These are phyloP conservation scores for Flaveria trinervia DNA, from an alignment of 129 eudicot species.

Conservation along the genomic window DNA sequence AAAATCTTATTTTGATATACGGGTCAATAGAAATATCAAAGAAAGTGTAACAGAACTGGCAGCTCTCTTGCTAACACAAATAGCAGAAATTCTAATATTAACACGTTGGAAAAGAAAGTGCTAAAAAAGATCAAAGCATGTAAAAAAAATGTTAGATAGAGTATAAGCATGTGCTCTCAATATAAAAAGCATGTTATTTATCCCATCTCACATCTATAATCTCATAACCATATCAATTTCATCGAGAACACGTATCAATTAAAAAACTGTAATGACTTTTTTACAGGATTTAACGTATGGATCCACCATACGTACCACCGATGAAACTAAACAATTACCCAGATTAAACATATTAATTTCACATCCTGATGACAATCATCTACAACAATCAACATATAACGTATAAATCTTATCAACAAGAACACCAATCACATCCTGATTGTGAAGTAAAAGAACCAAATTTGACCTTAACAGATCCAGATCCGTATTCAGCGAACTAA, in stretches of 20 bases:
- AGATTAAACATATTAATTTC: neutral
- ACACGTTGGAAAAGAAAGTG: neutral
- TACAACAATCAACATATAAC: constrained; percentile 10
- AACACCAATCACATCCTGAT: neutral
- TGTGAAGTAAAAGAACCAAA: constrained; percentile 4
- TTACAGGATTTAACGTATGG: neutral
- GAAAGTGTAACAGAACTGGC: neutral
- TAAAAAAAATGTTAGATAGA: neutral
- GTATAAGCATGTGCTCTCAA: no score
- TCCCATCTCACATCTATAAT: neutral
- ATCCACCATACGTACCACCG: neutral
- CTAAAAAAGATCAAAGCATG: neutral
- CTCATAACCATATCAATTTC: neutral
- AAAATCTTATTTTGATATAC: neutral
- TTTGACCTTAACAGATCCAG: constrained; percentile 25
- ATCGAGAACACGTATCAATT: neutral
- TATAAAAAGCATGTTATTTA: no score
- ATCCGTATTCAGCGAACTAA: constrained; percentile 14
- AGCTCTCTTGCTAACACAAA: neutral
- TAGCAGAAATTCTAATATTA: neutral
- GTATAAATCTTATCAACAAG: constrained; percentile 5
- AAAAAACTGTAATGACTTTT: neutral
- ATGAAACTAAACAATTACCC: neutral
- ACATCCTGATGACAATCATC: neutral
- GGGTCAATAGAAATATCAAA: neutral